Base-by-base conservation (phyloP, 2,329 filamentous ascomycete species). In the Aspergillus ustus region DNA sequence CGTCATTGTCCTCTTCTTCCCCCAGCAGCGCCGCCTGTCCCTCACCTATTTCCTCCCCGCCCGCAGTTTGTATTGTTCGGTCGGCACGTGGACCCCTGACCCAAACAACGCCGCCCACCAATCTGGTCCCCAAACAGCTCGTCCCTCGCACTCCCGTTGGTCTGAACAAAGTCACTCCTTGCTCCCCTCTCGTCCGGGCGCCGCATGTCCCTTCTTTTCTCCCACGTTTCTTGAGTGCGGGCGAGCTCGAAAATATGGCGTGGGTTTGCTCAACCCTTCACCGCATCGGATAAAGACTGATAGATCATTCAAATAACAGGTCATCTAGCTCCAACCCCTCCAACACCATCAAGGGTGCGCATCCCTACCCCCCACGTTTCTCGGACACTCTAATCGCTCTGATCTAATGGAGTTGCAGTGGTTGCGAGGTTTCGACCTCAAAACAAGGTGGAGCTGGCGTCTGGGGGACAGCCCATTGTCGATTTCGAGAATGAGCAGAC, bases 381-480 rank as follows among this genome's bases (percentile, higher is more conserved):
- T 54, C 28, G 20, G 40, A 40, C n/a, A 9, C n/a, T 48, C 17
- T 22, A 57, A 34, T 20, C 9, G 19, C 19, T 49, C 5, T 7
- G 56, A 57, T 28, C 61, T 63, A 54, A 63, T 28, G 17, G 20
- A 19, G 46, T 44, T 19, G 86, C 67, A 91, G 95, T 99, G 78
- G 93, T 99, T 78, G 94, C 94, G 83, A 92, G 95, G 74, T 99
- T 99, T 82, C 89, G 95, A 76, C 95, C 95, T 72, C 94, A 97
- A 82, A 99, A 99, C 84, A 92, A 92, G 82, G 81, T 95, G 78
- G 95, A 99, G 83, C 85, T 96, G 75, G 89, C 89, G 64, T 93
- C 90, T 74, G 93, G 93, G 78, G 94, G 94, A 78, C 89, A 95
- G 80, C 91, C 93, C 66, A 94, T 99, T 70, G 95, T 99, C 66